Percentiles rank a stretch among this genome's conserved stretches.
These are phyloP conservation scores for Candida maesae DNA, from an alignment of 805 yeast genomes.

Conservation along the genomic window DNA sequence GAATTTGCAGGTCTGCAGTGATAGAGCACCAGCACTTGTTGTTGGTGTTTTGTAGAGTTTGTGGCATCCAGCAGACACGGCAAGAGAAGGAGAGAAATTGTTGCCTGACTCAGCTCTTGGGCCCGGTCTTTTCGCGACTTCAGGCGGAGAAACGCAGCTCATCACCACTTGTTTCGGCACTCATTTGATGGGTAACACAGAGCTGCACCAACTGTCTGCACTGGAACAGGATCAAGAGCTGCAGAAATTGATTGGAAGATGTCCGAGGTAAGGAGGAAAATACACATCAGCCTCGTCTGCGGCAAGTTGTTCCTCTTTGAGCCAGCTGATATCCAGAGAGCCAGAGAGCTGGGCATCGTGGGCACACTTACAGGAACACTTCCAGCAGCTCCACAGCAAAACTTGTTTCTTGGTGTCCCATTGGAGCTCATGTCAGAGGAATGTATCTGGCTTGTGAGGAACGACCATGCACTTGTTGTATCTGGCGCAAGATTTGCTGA, in stretches of 20 bases:
- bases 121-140: neutral
- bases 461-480: constrained; percentile 38
- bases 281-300: constrained; percentile 29
- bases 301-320: constrained; percentile 56
- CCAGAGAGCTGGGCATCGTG: constrained; percentile 61
- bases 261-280: constrained; percentile 5
- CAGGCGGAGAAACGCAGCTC: neutral
- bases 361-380: constrained; percentile 84
- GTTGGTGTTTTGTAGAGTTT: neutral
- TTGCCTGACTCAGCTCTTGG: neutral
- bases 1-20: neutral
- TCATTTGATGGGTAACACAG: neutral
- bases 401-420: constrained; percentile 82
- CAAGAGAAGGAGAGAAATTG: neutral
- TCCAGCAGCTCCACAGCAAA: constrained; percentile 91
- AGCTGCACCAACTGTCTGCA: neutral
- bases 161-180: neutral
- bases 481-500: constrained; percentile 36
- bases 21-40: neutral
- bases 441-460: constrained; percentile 55
- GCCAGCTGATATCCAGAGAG: constrained; percentile 44
- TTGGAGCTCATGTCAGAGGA: constrained; percentile 72
- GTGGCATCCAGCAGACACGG: neutral
- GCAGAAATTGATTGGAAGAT: neutral
- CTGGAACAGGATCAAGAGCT: neutral